Percentiles rank a stretch among this genome's conserved stretches.
phyloP scores from a whole-genome alignment of 768 basidiomycete genomes.

The Macrolepiota dolichaula region DNA sequence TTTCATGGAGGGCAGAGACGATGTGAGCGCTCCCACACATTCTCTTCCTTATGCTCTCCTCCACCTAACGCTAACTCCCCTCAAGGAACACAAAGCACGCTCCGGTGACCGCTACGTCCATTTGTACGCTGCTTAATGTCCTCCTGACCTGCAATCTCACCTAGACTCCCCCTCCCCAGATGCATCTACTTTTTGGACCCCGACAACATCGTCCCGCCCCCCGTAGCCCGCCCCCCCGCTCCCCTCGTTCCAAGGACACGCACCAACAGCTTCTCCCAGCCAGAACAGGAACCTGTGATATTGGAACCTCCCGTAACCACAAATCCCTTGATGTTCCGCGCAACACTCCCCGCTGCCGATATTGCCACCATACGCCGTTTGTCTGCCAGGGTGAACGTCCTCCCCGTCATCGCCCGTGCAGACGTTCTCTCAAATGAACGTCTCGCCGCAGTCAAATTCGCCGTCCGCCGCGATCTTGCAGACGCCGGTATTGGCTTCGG shows the following conservation, averaged over 20 bases:
- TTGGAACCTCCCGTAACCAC: conserved; percentile 76
- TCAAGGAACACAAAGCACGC: conserved; percentile 68
- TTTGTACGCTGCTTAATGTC: conserved; percentile 48
- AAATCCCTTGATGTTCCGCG: conserved; percentile 64
- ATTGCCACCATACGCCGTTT: conserved; percentile 76
- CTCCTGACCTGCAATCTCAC: conserved; percentile 3
- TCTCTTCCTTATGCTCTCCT: conserved; percentile 14
- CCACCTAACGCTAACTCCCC: conserved; percentile 16
- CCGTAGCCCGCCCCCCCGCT: conserved; percentile 61
- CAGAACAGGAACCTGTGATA: conserved; percentile 73
- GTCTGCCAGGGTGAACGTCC: conserved; percentile 81
- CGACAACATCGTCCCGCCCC: conserved; percentile 71
- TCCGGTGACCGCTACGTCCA: conserved; percentile 78
- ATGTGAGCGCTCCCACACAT: conserved; percentile 51
- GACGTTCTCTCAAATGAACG: conserved; percentile 82
- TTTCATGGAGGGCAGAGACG: conserved; percentile 71
- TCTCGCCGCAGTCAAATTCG: conserved; percentile 73
- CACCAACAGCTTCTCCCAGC: conserved; percentile 67
- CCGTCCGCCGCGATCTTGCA: conserved; percentile 76
- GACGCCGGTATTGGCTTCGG: conserved; percentile 87
- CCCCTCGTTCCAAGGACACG: conserved; percentile 68
- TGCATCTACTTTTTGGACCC: conserved; percentile 90
- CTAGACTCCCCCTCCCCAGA: conserved; percentile 35
- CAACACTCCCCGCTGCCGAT: conserved; percentile 67
- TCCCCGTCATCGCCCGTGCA: conserved; percentile 80